Evolutionary conservation across 140 eudicot species (phyloP), one percentile per base, ranked within the genome.

Genomic region (Erigeron philadelphicus): DNA sequence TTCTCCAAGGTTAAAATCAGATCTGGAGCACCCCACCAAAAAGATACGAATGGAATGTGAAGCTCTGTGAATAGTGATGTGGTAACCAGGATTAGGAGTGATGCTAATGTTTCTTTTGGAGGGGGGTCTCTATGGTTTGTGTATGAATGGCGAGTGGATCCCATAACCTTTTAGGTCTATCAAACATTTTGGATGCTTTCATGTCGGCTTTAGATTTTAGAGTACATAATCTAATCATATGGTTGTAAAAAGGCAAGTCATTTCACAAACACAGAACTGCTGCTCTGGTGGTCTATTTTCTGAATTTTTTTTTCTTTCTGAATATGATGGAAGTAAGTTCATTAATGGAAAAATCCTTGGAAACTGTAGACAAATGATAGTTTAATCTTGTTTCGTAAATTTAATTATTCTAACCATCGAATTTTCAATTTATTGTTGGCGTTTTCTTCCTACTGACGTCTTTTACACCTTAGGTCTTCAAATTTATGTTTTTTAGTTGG

Each of bases 41-140:
- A 78, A 59, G 78, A 72, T 78, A 43, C 62, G 78, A 23, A 45
- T 77, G 70, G 7, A 48, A 16, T 45, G 48, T 38, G 1, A 35
- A 61, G 53, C 42, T 56, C 5, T 74, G 79, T 75, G 74, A 75
- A 75, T 68, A 75, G 56, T 45, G 57, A 58, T 44, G 49, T 31
- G 9, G 72, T 74, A 72, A 62, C 53, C 53, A 61, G 42, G 46
- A 58, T 72, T 54, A 53, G 78, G 65, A 52, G 45, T 72, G 47
- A 62, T 17, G 12, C 69, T 63, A 42, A 63, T 50, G 11, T 23
- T 8, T 11, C 8, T 16, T 49, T 17, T 13, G 4, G 25, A 66
- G 44, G 45, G 25, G 72, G 44, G 45, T 11, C 17, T 11, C 53
- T 66, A 66, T 67, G 60, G 73, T 66, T 61, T 61, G 66, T 69